Evolutionary conservation across 768 basidiomycete genomes (phyloP), one percentile per base, ranked within the genome.

Genomic region (Mycena albidolilacea): DNA sequence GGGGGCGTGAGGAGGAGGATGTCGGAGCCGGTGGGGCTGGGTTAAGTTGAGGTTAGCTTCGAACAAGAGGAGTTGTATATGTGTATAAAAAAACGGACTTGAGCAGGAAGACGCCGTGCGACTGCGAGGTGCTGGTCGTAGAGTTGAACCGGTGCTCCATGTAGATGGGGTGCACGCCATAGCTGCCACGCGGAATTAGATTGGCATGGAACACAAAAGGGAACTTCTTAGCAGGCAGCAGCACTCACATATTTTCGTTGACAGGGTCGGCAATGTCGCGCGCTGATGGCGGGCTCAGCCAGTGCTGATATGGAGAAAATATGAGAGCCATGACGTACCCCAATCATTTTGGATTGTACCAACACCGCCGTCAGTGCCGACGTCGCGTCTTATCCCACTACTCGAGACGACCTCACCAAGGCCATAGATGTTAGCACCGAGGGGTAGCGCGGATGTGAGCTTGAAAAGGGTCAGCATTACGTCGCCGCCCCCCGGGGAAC

Each of bases 51-150:
- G 74, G 48, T 67, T 64, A 48, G 69, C 52, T 50, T 1, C 58
- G 68, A 19, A 19, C 57, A 59, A 1, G 52, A 19, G n/a, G n/a
- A 15, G 48, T 66, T 58, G 41, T 37, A 46, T n/a, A 61, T 74
- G 30, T 79, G 30, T 30, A 30, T 30, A 2, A 30, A 30, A 30
- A 30, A 30, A 30, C 30, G 30, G 30, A 91, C 91, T 88, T 93
- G 71, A 92, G 85, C 21, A 94, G 80, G 77, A 95, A 93, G 48
- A 95, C 93, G 37, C 94, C 94, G 81, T 95, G 94, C 0, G 93
- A 89, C 61, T 86, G 83, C 1, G 91, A 89, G 7, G 78, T 86
- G 44, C 85, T 84, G 1, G 89, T 87, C 2, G 81, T 81, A 21
- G 82, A 74, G 70, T 92, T 84, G 81, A 87, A 91, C 21, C 92